Conservation (phyloP, 2,329 filamentous ascomycete species). For the Trichoderma oligosporum region DNA sequence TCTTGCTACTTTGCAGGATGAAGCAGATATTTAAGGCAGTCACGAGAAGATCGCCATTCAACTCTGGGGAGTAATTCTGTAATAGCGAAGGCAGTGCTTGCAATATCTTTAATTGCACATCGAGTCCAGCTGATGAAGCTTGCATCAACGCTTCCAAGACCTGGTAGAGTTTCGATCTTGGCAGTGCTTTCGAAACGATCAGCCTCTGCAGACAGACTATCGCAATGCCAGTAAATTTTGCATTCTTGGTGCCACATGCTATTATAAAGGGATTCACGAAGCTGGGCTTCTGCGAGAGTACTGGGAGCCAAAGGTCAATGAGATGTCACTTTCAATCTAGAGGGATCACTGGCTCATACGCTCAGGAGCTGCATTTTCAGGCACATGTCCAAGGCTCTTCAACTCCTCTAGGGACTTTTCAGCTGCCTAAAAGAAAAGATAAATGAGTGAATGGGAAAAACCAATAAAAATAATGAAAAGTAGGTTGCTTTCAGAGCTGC, state of each 20-base stretch:
- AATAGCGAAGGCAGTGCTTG: conserved; percentile 85
- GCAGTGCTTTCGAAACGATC: conserved; percentile 75
- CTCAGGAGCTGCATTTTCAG: conserved; percentile 39
- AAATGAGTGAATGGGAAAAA: neutral
- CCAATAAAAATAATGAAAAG: neutral
- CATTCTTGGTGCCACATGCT: conserved; percentile 84
- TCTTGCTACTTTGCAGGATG: conserved; percentile 85
- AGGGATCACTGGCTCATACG: conserved; percentile 27
- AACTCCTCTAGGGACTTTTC: conserved; percentile 92
- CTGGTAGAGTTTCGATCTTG: conserved; percentile 74
- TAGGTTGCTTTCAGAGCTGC: neutral
- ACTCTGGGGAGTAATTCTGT: conserved; percentile 80
- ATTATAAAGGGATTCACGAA: conserved; percentile 94
- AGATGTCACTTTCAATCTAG: conserved; percentile 9
- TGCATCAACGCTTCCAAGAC: conserved; percentile 85
- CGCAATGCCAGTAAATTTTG: conserved; percentile 83
- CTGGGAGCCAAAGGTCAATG: conserved; percentile 44
- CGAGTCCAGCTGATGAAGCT: conserved; percentile 73
- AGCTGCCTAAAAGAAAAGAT: conserved; percentile 60
- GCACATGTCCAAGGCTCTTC: conserved; percentile 46
- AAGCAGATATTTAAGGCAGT: conserved; percentile 87
- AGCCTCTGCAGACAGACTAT: conserved; percentile 86
- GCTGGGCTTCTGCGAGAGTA: conserved; percentile 73
- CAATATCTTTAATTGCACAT: conserved; percentile 93
- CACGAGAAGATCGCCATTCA: conserved; percentile 77